Conservation (phyloP, 1,139 yeast species). For the Trichomonascaceae sp. region DNA sequence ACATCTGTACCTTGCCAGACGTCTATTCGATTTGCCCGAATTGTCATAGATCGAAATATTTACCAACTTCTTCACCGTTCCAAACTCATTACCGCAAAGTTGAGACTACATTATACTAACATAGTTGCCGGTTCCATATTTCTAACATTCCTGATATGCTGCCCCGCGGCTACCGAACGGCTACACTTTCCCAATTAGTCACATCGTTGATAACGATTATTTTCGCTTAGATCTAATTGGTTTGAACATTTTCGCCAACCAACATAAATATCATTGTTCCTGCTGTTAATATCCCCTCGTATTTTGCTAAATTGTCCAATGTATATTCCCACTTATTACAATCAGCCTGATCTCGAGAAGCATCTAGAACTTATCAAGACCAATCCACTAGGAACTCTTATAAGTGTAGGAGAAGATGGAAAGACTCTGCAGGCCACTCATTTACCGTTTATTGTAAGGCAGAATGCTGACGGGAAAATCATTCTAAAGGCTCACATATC, state of each 20-base stretch:
- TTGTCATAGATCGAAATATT: too few species aligned
- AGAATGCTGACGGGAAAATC: slow-evolving; percentile 18
- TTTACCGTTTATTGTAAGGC: slow-evolving; percentile 43
- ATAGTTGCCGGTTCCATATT: too few species aligned
- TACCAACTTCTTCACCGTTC: too few species aligned
- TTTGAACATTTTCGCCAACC: too few species aligned
- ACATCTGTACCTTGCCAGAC: too few species aligned
- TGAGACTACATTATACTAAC: too few species aligned
- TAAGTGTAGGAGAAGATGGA: slow-evolving; percentile 37
- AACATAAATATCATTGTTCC: too few species aligned
- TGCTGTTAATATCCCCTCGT: neutral
- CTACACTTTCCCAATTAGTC: neutral
- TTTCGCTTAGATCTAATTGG: neutral
- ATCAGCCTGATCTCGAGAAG: slow-evolving; percentile 5
- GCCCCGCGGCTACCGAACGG: neutral
- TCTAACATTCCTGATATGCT: too few species aligned
- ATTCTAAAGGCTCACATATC: slow-evolving; percentile 54
- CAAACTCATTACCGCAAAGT: too few species aligned
- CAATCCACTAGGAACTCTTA: slow-evolving; percentile 41
- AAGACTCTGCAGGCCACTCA: slow-evolving; percentile 42
- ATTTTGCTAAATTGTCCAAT: too few species aligned
- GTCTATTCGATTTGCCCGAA: too few species aligned
- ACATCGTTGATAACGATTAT: neutral
- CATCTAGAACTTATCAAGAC: slow-evolving; percentile 30
- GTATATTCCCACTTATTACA: slow-evolving; percentile 7